Base-by-base conservation (phyloP, 2,329 filamentous ascomycete species). In the Sclerotinia sclerotiorum region DNA sequence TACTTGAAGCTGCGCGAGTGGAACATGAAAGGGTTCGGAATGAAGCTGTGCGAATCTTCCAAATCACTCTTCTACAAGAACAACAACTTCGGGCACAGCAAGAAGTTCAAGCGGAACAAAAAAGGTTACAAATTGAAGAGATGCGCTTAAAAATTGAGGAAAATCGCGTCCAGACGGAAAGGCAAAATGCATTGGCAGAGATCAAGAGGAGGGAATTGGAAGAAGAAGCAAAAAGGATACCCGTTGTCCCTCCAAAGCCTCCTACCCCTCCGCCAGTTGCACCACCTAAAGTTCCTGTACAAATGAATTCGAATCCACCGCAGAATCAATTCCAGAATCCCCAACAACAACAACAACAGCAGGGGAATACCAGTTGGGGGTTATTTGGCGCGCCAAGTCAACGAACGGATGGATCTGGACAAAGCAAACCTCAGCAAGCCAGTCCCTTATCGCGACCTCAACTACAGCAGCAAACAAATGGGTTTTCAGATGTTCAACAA, bases 1-100 rank as follows among this genome's bases (percentile, higher is more conserved):
- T 90, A 19, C 84, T 94, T 21, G 85, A 85, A 57, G 84, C 85
- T 58, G 89, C 89, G 5, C 86, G 87, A 61, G 82, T 83, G 19
- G 85, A 90, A 74, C 91, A 93, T 77, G 85, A 90, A 49, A 83
- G 85, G 39, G 84, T 94, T 15, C 83, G 84, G 39, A 79, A 83
- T 66, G 79, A 79, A 42, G 85, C 85, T 10, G 77, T 85, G 48
- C 79, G 81, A 21, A 82, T 82, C 8, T 83, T 81, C 67, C 78
- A 84, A 69, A 77, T 84, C 52, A 80, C 86, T 69, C 79, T 83
- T 69, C 74, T 83, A 21, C 77, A 82, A 64, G 79, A 83, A 70
- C 80, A 84, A 70, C 73, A 72, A 64, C 42, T 46, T 4, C 35
- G 42, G n/a, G 51, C 60, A 8, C 58, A 68, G n/a, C 27, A 72